phyloP scores from a whole-genome alignment of 495 filamentous ascomycete genomes.

The Saxophila tyrrhenica region DNA sequence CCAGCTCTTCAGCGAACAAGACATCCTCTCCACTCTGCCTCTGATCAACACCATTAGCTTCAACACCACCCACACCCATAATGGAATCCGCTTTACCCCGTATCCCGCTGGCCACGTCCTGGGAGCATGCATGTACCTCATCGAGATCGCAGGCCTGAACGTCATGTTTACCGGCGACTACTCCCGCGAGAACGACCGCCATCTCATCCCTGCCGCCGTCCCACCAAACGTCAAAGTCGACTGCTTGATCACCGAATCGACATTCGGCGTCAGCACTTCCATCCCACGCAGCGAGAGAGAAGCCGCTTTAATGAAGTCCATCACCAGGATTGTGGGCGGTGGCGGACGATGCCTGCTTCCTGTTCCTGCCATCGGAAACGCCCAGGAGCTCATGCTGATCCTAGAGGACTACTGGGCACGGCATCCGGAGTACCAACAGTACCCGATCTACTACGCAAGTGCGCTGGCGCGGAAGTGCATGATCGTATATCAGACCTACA shows the following conservation, averaged over 20 bases:
- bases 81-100: constrained; percentile 89
- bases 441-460: constrained; percentile 93
- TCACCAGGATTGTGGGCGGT: constrained; percentile 77
- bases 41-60: constrained; percentile 96
- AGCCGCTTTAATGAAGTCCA: constrained; percentile 84
- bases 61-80: constrained; percentile 92
- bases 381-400: constrained; percentile 88
- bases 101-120: constrained; percentile 95
- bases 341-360: constrained; percentile 90
- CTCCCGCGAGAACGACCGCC: constrained; percentile 83
- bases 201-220: constrained; percentile 83
- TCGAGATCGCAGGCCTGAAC: constrained; percentile 91
- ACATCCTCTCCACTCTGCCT: constrained; percentile 84
- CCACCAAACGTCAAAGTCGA: constrained; percentile 79
- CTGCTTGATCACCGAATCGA: constrained; percentile 93
- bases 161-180: constrained; percentile 97
- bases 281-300: constrained; percentile 82
- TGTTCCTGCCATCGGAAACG: constrained; percentile 85
- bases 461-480: constrained; percentile 93
- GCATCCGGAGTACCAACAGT: constrained; percentile 73
- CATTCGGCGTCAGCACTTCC: constrained; percentile 87
- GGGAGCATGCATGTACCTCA: constrained; percentile 95
- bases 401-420: constrained; percentile 93
- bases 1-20: constrained; percentile 83
- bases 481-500: constrained; percentile 96